Evolutionary conservation across 176 grass and related monocot species (phyloP).

Genomic region (Paspalum notatum): DNA sequence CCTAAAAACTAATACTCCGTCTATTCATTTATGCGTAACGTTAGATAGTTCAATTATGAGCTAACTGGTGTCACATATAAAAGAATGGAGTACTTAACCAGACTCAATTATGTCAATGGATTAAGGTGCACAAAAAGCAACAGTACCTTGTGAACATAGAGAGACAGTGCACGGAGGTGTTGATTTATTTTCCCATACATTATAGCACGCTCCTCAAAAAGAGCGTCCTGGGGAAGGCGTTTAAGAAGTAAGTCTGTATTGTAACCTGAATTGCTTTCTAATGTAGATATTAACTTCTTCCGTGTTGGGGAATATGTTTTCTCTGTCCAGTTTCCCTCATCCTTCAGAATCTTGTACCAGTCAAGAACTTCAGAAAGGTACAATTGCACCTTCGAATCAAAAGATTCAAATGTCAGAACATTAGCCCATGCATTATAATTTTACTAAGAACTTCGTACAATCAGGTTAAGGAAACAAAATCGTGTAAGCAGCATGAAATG

Average conservation of each 20-base stretch:
- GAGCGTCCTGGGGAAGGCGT: slow-evolving; percentile 78
- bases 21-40: too few species aligned
- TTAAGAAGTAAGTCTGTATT: slow-evolving; percentile 89
- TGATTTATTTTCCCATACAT: slow-evolving; percentile 95
- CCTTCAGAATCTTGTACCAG: slow-evolving; percentile 82
- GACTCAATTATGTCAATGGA: slow-evolving; percentile 17
- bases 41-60: too few species aligned
- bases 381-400: slow-evolving; percentile 79
- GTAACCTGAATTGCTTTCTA: slow-evolving; percentile 89
- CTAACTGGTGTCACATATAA: too few species aligned
- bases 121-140: slow-evolving; percentile 15
- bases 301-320: slow-evolving; percentile 83
- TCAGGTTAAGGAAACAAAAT: slow-evolving; percentile 41
- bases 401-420: slow-evolving; percentile 37
- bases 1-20: not conserved
- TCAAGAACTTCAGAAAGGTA: slow-evolving; percentile 99
- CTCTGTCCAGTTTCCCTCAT: slow-evolving; percentile 89
- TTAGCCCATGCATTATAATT: not conserved
- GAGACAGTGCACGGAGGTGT: slow-evolving; percentile 84
- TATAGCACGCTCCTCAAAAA: slow-evolving; percentile 96
- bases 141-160: slow-evolving; percentile 95
- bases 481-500: slow-evolving; percentile 29
- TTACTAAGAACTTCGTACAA: slow-evolving; percentile 9
- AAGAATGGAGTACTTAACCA: not conserved
- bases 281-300: slow-evolving; percentile 85